Base-by-base conservation (phyloP, 2,329 filamentous ascomycete genomes). In the Aphanocladium album region DNA sequence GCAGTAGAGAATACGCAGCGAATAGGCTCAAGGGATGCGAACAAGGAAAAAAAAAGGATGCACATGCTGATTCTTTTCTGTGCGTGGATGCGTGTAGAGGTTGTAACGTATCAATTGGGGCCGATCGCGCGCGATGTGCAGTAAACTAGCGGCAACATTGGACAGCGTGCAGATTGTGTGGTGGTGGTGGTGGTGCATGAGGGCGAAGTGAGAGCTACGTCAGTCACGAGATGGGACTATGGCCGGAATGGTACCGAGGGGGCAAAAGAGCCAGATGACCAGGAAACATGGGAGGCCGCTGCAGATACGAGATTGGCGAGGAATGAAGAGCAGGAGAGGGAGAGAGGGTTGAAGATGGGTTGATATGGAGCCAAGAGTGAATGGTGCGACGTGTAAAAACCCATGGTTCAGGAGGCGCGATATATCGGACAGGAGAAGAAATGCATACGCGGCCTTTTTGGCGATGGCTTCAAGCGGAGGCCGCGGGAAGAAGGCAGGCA, bases 101-200 rank as follows among this genome's bases (percentile, higher is more conserved):
- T 11, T 57, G 54, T 47, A 56, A 56, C 53, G 27, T 56, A 37
- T 56, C 21, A 57, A 49, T 27, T 39, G 11, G 35, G 54, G 43
- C 16, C 30, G 27, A 27, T 41, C 8, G 16, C 30, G 33, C 49
- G 9, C 14, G 19, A 3, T 12, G 19, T 46, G 43, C 19, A 46
- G 19, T n/a, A n/a, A n/a, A n/a, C n/a, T 46, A 25, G 30, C 19
- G 11, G 11, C 33, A 17, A 52, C 16, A 5, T 8, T 12, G 30
- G 11, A 35, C 16, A 17, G 27, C 17, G 8, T n/a, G 21, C n/a
- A n/a, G n/a, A n/a, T n/a, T 21, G 35, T 43, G 37, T 41, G 14
- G 23, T 27, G 37, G 23, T 43, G 50, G 19, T 53, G 33, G 19
- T 5, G n/a, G 33, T 35, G 33, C 33, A 35, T 35, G 33, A 35